Conservation (phyloP, 2,329 filamentous ascomycete genomes). For the Zarea fungicola region DNA sequence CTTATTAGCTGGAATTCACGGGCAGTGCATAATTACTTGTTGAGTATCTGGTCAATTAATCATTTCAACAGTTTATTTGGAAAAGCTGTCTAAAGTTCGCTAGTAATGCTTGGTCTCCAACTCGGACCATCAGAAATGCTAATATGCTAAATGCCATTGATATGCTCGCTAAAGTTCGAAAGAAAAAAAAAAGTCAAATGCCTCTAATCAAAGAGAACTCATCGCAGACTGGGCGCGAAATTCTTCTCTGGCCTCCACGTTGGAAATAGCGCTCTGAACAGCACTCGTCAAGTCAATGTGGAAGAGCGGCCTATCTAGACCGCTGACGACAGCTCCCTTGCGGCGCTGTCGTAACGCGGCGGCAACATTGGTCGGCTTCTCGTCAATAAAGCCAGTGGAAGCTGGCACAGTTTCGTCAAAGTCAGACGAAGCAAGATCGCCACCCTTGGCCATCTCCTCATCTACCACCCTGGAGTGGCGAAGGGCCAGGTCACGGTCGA, state of each 20-base stretch:
- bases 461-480: constrained; percentile 19
- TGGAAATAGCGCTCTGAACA: constrained; percentile 78
- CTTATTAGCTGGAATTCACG: too few species aligned
- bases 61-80: background rate
- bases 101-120: constrained; percentile 1
- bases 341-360: constrained; percentile 29
- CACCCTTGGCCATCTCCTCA: constrained; percentile 32
- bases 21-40: too few species aligned
- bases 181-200: background rate
- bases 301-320: constrained; percentile 87
- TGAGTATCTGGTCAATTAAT: too few species aligned
- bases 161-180: constrained; percentile 7
- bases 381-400: constrained; percentile 17
- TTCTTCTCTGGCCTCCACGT: constrained; percentile 56
- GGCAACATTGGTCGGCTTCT: constrained; percentile 29
- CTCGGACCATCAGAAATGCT: background rate
- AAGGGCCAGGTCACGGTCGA: constrained; percentile 34
- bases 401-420: constrained; percentile 26
- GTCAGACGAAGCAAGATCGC: constrained; percentile 25
- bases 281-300: constrained; percentile 89
- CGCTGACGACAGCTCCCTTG: constrained; percentile 65
- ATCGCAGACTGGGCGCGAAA: constrained; percentile 15
- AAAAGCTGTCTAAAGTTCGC: too few species aligned
- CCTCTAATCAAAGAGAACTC: background rate
- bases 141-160: background rate